Evolutionary conservation across 2,329 filamentous ascomycete genomes (phyloP).

Genomic region (Colletotrichum gloeosporioides): DNA sequence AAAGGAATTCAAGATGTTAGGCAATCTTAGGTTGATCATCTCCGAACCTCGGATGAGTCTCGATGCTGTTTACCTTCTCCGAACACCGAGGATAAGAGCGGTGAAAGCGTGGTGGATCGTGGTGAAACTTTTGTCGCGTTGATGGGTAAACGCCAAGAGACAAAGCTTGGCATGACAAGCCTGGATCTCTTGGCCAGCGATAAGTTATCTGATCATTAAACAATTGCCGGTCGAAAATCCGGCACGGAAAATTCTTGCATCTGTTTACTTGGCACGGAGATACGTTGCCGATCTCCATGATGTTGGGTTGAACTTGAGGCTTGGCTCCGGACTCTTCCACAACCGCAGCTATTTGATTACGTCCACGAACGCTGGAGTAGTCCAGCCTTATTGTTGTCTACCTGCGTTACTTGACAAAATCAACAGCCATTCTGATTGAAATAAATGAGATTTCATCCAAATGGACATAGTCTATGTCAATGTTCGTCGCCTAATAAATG

Average conservation of each 20-base stretch:
- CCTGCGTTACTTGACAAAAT: background rate
- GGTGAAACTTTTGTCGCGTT: background rate
- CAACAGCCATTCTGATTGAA: background rate
- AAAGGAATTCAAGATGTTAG: background rate
- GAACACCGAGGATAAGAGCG: background rate
- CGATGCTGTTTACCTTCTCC: background rate
- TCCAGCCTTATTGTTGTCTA: background rate
- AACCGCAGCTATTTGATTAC: background rate
- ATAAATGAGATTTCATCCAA: background rate
- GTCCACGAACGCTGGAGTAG: background rate
- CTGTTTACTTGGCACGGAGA: background rate
- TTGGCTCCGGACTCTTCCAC: background rate
- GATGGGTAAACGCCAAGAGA: background rate
- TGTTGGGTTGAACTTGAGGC: background rate
- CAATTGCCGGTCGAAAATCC: background rate
- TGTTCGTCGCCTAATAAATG: background rate
- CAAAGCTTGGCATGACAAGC: background rate
- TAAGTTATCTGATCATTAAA: background rate
- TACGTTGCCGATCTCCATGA: background rate
- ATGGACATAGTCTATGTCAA: background rate
- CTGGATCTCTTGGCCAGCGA: conserved; percentile 11
- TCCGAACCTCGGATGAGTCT: background rate
- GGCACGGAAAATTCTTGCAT: background rate
- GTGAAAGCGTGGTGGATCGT: background rate
- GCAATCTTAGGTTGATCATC: background rate